Base-by-base conservation (phyloP, 176 grass and related monocot species). In the Paspalum notatum region DNA sequence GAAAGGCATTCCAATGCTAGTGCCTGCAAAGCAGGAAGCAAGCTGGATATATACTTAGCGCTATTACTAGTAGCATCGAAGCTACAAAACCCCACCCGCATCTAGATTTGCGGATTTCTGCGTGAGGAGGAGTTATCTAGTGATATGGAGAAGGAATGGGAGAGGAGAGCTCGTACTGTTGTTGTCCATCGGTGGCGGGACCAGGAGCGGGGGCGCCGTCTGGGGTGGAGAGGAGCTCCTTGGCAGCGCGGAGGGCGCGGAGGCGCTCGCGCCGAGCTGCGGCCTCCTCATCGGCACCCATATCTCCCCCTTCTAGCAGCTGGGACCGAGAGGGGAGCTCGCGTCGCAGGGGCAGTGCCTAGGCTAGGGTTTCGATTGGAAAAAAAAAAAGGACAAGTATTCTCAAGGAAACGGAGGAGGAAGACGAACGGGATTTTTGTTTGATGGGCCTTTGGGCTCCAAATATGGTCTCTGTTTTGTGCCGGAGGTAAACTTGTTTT, bases 241-340 rank as follows among this genome's bases (percentile, higher is more conserved):
- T 91, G 62, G 91, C 94, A 0, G 88, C 84, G 59, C 88, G 85
- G 32, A 97, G 94, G 54, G 88, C 86, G 14, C 64, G 88, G 47
- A 97, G 74, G 78, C 91, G 87, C 64, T 97, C 88, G 49, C 88
- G 86, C 50, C 91, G 85, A 9, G 85, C 72, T 6, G 74, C 41
- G 10, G 86, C 73, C 18, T 92, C 86, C 81, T 91, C 80, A 69
- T 95, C 87, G 78, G 59, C 74, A 45, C 82, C 65, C 80, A 96
- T 92, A 11, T 64, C 83, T 24, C 51, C 80, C 13, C 27, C 62
- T 40, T 68, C 44, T 21, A 73, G 49, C 72, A 14, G 5, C 15
- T 22, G 58, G 42, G 24, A 27, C n/a, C 21, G 44, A 12, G 8
- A 48, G 25, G 45, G 9, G 6, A 40, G 9, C n/a, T n/a, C n/a